Evolutionary conservation across 164 flowering plant species (phyloP), one percentile per base, ranked within the genome.

Genomic region (Warburgia ugandensis): DNA sequence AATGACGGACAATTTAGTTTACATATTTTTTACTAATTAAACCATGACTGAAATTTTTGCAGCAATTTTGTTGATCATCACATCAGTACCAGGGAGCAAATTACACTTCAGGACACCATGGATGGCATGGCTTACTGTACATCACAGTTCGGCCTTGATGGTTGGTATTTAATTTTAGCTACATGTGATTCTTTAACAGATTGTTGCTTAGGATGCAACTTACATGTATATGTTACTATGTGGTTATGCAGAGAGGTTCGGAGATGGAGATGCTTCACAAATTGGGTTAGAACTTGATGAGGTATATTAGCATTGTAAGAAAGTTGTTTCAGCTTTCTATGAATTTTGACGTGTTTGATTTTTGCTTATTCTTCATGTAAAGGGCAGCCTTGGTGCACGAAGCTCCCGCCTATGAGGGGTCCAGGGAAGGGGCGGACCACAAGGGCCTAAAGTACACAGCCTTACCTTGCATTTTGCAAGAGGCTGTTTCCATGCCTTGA

Each of bases 31-130:
- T 14, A 32, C 5, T n/a, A n/a, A n/a, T n/a, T n/a, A n/a, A n/a
- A n/a, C n/a, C n/a, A n/a, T n/a, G n/a, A 43, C 29, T 40, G 35
- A 17, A 42, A 55, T 35, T 52, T 35, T 29, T 77, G 73, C 95
- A 94, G 99, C 38, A 89, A 82, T 60, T 94, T 69, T 75, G 90
- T 86, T 49, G 99, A 89, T 73, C 99, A 89, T 56, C 99, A 94
- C 55, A 63, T 94, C 54, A 94, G 99, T 73, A 68, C 94, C 36
- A 80, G 74, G 65, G 99, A 94, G 62, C 99, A 94, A 67, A 94
- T 94, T 49, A 94, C 99, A 9, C 92, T 94, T 39, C 97, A 89
- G 56, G 99, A 94, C 57, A 80, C 77, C 33, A 79, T 94, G 94
- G 97, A 80, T 26, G 84, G 87, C 59, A 81, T 83, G 46, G 85